Base-by-base conservation (phyloP, 768 basidiomycete genomes). In the Suillus bovinus region DNA sequence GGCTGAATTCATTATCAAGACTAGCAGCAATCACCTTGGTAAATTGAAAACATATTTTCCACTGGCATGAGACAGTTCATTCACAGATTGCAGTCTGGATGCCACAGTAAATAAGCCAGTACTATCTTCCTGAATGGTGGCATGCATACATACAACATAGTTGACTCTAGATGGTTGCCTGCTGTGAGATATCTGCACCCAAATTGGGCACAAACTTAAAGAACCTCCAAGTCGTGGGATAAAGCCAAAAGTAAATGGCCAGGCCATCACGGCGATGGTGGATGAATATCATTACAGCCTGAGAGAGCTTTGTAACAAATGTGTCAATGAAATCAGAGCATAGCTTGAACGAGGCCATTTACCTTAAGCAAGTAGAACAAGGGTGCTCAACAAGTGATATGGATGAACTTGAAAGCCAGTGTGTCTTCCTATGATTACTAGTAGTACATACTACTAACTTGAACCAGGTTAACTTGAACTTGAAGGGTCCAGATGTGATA, bases 231-330 rank as follows among this genome's bases (percentile, higher is more conserved):
- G n/a, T n/a, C n/a, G n/a, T n/a, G 71, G 66, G 83, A 88, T 1
- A 84, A 79, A 3, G 80, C 74, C 38, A 86, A 75, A 36, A 88
- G 74, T 38, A 82, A 67, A 13, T 74, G 68, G 2, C 81, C 83
- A 2, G 72, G n/a, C n/a, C n/a, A n/a, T n/a, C n/a, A n/a, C n/a
- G n/a, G n/a, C n/a, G n/a, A 68, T 4, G 79, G 71, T 14, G 80
- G 78, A 33, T 72, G 70, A 20, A 80, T 79, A 63, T 83, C 82
- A 31, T 66, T n/a, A 80, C 59, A 7, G 80, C 80, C 67, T 79
- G 79, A 72, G 72, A 17, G 76, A n/a, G 3, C 33, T 54, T 33
- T n/a, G 17, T 6, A 11, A n/a, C 5, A 33, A 52, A 33, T 11
- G 24, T 2, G 20, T 52, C 17, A 33, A 33, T n/a, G 2, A 20